A percentile compares a stretch with the other conserved stretches of the same genome.
These are phyloP conservation scores for Malassezia japonica DNA, from an alignment of 1,284 basidiomycete genomes.

Conservation along the genomic window DNA sequence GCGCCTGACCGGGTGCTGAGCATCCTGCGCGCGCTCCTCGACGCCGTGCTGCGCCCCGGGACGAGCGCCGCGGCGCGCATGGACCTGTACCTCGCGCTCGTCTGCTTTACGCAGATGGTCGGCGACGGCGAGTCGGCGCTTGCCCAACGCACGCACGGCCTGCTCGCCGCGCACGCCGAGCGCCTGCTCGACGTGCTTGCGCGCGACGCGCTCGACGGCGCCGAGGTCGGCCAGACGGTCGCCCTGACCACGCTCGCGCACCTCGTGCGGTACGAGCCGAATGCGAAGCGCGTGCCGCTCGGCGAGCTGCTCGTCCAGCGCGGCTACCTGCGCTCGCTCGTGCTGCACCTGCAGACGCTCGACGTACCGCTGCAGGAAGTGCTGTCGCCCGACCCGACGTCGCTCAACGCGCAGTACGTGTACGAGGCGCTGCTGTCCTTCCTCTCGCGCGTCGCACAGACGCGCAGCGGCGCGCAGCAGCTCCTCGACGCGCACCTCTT, in stretches of 20 bases:
- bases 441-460: conserved; percentile 72
- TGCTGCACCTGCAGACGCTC: conserved; percentile 69
- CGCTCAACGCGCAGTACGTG: conserved; percentile 82
- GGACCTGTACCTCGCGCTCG: conserved; percentile 73
- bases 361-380: conserved; percentile 70
- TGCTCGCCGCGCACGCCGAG: conserved; percentile 57
- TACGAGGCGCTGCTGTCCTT: conserved; percentile 89
- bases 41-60: conserved; percentile 66
- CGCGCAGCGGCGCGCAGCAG: conserved; percentile 70
- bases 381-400: conserved; percentile 81
- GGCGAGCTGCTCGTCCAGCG: conserved; percentile 61
- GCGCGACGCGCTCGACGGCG: conserved; percentile 83
- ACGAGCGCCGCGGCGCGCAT: conserved; percentile 84
- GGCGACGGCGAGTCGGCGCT: conserved; percentile 17
- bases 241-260: conserved; percentile 77
- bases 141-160: conserved; percentile 53
- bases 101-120: conserved; percentile 61
- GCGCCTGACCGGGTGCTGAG: conserved; percentile 61
- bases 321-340: conserved; percentile 74
- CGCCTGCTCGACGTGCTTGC: conserved; percentile 67
- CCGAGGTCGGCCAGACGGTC: conserved; percentile 91
- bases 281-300: conserved; percentile 20
- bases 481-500: conserved; percentile 72
- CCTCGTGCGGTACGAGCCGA: conserved; percentile 51
- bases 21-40: conserved; percentile 66